Percentiles rank a stretch among this genome's conserved stretches.
phyloP scores from a whole-genome alignment of 345 rosid genomes.

The Hibiscus tridactylites region DNA sequence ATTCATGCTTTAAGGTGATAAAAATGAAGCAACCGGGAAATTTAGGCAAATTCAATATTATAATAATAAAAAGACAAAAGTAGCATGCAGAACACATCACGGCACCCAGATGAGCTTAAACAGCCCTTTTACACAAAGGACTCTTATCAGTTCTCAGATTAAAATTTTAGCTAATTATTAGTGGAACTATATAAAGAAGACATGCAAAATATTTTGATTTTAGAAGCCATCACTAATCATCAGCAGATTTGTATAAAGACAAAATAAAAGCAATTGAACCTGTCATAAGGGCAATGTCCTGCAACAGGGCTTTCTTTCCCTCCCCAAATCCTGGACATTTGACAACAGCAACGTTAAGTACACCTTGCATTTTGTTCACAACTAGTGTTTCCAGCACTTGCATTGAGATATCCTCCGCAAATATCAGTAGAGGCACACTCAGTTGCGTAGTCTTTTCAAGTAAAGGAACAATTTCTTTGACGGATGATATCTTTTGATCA shows the following conservation, averaged over 20 bases:
- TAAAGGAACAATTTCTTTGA: slow-evolving; percentile 61
- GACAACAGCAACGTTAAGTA: slow-evolving; percentile 74
- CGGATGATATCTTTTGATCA: slow-evolving; percentile 56
- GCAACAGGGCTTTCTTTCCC: slow-evolving; percentile 74
- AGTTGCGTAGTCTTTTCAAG: slow-evolving; percentile 70
- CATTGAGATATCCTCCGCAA: slow-evolving; percentile 69
- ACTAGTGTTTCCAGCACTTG: slow-evolving; percentile 64
- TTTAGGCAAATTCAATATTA: background rate
- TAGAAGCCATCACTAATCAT: background rate
- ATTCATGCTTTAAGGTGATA: background rate
- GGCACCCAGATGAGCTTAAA: background rate
- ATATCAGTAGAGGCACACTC: slow-evolving; percentile 69
- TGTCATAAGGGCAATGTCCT: slow-evolving; percentile 85
- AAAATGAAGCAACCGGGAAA: background rate
- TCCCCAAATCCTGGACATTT: slow-evolving; percentile 73
- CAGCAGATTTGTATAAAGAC: background rate
- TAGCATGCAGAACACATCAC: background rate
- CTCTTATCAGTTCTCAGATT: background rate
- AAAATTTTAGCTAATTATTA: background rate
- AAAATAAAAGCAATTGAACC: slow-evolving; percentile 26
- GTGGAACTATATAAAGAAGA: background rate
- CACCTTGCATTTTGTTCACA: slow-evolving; percentile 64
- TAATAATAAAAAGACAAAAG: background rate
- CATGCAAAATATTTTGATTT: background rate
- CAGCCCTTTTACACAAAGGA: background rate